Percentiles rank a stretch among this genome's conserved stretches.
Evolutionary conservation across 2,329 filamentous ascomycete genomes (phyloP).

Genomic region (Talaromyces atroroseus): DNA sequence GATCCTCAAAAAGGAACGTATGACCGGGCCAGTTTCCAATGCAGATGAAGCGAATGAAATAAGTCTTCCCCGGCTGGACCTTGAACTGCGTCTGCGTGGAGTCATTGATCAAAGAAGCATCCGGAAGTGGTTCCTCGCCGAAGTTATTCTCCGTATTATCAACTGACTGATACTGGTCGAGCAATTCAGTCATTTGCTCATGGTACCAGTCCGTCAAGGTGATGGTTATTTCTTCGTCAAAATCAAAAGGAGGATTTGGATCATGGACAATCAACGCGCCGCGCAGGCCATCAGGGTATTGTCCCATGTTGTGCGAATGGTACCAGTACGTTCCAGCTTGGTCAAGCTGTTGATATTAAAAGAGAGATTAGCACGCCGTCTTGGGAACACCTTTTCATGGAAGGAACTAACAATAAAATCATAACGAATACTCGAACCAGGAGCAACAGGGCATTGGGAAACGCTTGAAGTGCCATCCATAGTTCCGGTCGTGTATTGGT

Average conservation of each 20-base stretch:
- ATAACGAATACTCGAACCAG: conserved; percentile 63
- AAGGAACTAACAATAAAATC: conserved; percentile 49
- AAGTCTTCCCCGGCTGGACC: conserved; percentile 64
- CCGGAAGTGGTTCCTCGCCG: conserved; percentile 60
- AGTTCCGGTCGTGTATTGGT: conserved; percentile 59
- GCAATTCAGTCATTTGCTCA: conserved; percentile 47
- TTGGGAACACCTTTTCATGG: background rate
- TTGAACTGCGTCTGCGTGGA: conserved; percentile 54
- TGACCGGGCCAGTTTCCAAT: conserved; percentile 62
- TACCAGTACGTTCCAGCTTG: conserved; percentile 78
- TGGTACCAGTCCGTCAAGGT: conserved; percentile 71
- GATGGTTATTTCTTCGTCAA: conserved; percentile 59
- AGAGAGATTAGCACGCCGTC: background rate
- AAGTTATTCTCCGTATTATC: conserved; percentile 44
- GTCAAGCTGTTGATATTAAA: conserved; percentile 36
- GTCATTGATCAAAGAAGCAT: conserved; percentile 67
- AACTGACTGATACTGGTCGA: conserved; percentile 38
- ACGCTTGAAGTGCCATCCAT: conserved; percentile 67
- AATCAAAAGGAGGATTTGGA: conserved; percentile 52
- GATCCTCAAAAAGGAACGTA: conserved; percentile 43
- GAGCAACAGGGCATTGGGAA: conserved; percentile 62
- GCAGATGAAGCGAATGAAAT: conserved; percentile 67
- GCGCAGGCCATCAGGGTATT: conserved; percentile 66
- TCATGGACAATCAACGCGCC: conserved; percentile 62
- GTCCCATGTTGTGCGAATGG: conserved; percentile 61